Base-by-base conservation (phyloP, 129 eudicot species). In the Erigeron canadensis region DNA sequence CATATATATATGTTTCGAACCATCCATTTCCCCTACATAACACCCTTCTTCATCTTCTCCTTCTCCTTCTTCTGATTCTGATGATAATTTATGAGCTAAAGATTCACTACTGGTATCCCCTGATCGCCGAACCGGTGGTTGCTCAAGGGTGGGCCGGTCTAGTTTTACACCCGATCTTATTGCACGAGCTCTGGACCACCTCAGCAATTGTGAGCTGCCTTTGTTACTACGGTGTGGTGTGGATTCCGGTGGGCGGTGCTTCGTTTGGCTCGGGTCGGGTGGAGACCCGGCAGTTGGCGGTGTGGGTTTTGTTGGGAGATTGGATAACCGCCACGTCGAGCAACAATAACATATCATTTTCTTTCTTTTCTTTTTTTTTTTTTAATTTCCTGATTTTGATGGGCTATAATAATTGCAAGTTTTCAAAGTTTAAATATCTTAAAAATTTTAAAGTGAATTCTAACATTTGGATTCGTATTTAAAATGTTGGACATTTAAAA, bases 181-280 rank as follows among this genome's bases (percentile, higher is more conserved):
- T 13, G 95, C 82, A 23, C 96, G 90, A 47, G 90, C 88, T 67
- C 89, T 65, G 40, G 96, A 87, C 96, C 96, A 89, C 28, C 88
- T 88, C 81, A 80, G 77, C 16, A 93, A 81, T 68, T 84, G 95
- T n/a, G 90, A 84, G 73, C 98, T 93, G n/a, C 79, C 65, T 54
- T 82, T 89, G n/a, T 40, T 47, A 68, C 75, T 85, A 15, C 83
- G 84, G 55, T 78, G 41, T 50, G 56, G 7, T 70, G 71, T 70
- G 1, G 85, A 37, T 47, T 80, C 77, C 59, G 88, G 42, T 43
- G 81, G 60, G 13, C 86, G 81, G 47, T 81, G 48, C 70, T 21
- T 54, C 15, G 82, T 73, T 1, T 62, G 43, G 4, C 73, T 60
- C 37, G 80, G 76, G 40, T 73, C 70, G 48, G 84, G 74, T 71